phyloP scores from a whole-genome alignment of 192 early-diverging fungal genomes.

The Endogone sp. region DNA sequence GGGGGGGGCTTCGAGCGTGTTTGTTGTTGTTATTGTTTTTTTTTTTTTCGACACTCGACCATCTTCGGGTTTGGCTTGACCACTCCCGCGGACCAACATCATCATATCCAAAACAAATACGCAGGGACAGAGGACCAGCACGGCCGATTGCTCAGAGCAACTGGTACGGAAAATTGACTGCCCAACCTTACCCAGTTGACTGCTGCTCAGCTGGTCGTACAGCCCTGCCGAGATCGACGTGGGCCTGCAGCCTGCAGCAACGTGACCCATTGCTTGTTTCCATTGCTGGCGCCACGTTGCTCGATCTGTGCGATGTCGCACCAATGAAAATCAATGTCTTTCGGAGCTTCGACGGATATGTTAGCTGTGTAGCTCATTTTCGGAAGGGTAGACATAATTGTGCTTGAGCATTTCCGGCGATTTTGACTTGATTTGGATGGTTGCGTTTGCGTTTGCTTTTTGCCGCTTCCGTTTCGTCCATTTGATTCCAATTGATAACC shows the following conservation, averaged over 20 bases:
- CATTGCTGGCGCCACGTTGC: not conserved
- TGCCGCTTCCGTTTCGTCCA: not conserved
- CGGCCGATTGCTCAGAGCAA: not conserved
- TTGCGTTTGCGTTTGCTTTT: not conserved
- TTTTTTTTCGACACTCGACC: no score
- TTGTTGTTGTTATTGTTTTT: no score
- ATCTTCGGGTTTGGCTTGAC: no score
- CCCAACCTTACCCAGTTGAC: not conserved
- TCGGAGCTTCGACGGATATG: not conserved
- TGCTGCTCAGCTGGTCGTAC: not conserved
- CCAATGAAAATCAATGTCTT: not conserved
- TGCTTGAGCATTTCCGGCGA: not conserved
- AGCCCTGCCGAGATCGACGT: not conserved
- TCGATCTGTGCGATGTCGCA: not conserved
- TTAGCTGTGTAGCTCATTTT: not conserved
- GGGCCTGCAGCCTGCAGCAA: not conserved
- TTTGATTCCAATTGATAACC: not conserved
- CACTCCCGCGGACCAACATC: not conserved
- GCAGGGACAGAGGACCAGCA: not conserved
- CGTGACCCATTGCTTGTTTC: not conserved
- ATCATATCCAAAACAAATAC: not conserved
- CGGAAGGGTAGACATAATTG: not conserved
- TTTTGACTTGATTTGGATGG: not conserved
- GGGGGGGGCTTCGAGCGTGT: not conserved
- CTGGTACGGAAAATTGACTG: no score